Conservation (phyloP, 225 moss, liverwort and hornwort species). For the Takakia lepidozioides region DNA sequence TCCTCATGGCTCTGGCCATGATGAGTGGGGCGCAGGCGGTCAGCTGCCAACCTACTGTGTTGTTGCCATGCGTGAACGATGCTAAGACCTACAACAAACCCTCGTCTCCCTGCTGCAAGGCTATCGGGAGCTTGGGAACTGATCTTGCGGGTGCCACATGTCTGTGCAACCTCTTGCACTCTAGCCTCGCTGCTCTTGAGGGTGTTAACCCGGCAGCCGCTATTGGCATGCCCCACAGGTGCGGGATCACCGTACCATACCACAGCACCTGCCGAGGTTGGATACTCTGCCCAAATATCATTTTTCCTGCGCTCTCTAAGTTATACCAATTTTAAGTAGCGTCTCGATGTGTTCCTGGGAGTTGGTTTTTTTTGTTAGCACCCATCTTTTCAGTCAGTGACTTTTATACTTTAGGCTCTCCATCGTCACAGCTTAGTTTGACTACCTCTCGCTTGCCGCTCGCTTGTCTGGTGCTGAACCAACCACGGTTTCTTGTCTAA, state of each 20-base stretch:
- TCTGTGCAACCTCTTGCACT: conserved; percentile 29
- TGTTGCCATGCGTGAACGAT: conserved; percentile 24
- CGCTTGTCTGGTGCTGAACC: too few relatives aligned
- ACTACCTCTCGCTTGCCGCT: neutral
- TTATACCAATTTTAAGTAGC: neutral
- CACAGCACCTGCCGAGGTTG: conserved; percentile 17
- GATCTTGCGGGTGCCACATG: conserved; percentile 20
- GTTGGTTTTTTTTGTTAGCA: too few relatives aligned
- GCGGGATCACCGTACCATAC: conserved; percentile 28
- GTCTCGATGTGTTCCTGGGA: too few relatives aligned
- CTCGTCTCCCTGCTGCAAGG: conserved; percentile 20
- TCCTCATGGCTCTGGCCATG: conserved; percentile 2
- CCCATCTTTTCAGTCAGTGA: neutral
- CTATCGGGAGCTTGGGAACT: conserved; percentile 14
- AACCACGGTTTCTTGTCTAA: too few relatives aligned
- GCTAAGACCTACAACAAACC: conserved; percentile 21
- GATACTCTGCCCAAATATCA: neutral
- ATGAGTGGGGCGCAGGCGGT: conserved; percentile 1
- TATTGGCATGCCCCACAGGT: conserved; percentile 35
- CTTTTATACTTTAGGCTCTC: neutral
- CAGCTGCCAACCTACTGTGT: conserved; percentile 19
- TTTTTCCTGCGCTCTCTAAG: neutral
- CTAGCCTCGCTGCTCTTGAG: conserved; percentile 11
- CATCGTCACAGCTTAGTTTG: too few relatives aligned
- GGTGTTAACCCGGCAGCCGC: conserved; percentile 22